Base-by-base conservation (phyloP, 352 stramenopile genomes). In the Plasmopara halstedii region DNA sequence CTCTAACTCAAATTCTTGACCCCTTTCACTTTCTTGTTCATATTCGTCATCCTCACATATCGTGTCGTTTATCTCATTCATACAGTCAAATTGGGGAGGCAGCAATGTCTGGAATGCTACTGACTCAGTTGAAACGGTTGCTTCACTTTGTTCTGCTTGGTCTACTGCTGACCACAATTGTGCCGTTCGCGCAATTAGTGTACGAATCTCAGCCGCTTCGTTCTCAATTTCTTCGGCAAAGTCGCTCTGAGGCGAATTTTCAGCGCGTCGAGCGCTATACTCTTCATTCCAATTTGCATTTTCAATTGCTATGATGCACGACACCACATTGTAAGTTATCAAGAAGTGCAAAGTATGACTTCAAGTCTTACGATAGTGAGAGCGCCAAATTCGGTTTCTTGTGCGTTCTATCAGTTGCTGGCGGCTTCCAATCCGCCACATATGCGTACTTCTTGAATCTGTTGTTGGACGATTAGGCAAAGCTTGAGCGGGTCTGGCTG, bases 131-230 rank as follows among this genome's bases (percentile, higher is more conserved):
- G 25, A 29, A 10, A 29, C 25, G 25, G 25, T 10, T 1, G 48
- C 47, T 26, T 63, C 46, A 13, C 29, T 14, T 4, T 33, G 55
- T 31, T 56, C 56, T 13, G 38, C 51, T 33, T 27, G 46, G 15
- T 69, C 50, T 17, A 66, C 62, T 21, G 53, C 54, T 14, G 58
- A 61, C 62, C 62, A 72, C 14, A 72, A 41, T 20, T 60, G 51
- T 0, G 62, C 51, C 3, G 62, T 68, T 13, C 55, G 46, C 43
- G 58, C 58, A 34, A 67, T 72, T 18, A 72, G 34, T 20, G 48
- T 57, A 23, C 62, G 27, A 35, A 66, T 69, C 31, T 72, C 62
- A 11, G 47, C 49, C 6, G 47, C 55, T 47, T 69, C 58, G 42
- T 50, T 66, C 39, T 69, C 56, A 10, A 59, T 63, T 31, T 69